phyloP scores from a whole-genome alignment of 805 yeast species.

The Yamadazyma philogaea region DNA sequence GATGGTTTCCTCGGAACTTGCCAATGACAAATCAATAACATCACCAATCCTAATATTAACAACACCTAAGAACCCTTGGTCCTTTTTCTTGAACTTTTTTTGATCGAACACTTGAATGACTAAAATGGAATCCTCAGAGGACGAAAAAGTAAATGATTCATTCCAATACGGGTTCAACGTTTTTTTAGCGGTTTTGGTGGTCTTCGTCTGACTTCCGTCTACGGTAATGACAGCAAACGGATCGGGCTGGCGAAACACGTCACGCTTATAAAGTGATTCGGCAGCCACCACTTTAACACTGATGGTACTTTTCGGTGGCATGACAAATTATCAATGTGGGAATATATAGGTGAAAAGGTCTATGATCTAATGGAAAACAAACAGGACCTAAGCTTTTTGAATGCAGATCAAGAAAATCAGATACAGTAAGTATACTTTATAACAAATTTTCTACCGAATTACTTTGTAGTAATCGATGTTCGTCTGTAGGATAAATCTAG shows the following conservation, averaged over 20 bases:
- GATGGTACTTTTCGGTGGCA: conserved; percentile 26
- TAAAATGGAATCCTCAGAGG: conserved; percentile 77
- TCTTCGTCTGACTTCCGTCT: conserved; percentile 95
- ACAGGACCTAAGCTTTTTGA: neutral
- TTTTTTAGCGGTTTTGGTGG: conserved; percentile 90
- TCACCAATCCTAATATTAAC: conserved; percentile 89
- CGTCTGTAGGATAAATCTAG: neutral
- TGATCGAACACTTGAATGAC: conserved; percentile 96
- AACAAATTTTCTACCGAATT: neutral
- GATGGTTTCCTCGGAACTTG: conserved; percentile 70
- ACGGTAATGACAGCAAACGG: conserved; percentile 97
- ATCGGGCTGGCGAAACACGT: conserved; percentile 93
- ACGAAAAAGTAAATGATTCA: conserved; percentile 76
- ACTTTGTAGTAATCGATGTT: neutral
- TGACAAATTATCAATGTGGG: conserved; percentile 2
- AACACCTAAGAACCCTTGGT: conserved; percentile 97
- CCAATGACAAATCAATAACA: conserved; percentile 63
- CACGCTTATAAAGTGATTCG: conserved; percentile 91
- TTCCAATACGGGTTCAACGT: conserved; percentile 98
- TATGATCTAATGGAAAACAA: neutral
- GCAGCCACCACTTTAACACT: conserved; percentile 87
- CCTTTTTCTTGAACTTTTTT: conserved; percentile 95
- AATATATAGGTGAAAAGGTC: neutral
- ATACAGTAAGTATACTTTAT: neutral
- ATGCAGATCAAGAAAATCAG: neutral